These are phyloP conservation scores for Neckera pumila DNA, from an alignment of 225 moss, liverwort and hornwort species.

Conservation along the genomic window DNA sequence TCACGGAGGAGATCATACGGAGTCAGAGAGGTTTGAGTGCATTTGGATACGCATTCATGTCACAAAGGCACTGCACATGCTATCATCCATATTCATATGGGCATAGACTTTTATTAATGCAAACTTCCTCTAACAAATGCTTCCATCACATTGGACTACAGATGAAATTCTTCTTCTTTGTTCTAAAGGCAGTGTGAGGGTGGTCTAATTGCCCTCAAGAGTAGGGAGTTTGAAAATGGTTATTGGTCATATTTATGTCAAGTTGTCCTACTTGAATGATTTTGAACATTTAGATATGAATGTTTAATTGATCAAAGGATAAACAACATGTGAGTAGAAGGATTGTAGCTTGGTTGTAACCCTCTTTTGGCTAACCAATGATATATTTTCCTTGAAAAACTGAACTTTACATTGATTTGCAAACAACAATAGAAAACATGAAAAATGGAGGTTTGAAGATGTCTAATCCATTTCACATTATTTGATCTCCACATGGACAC, in stretches of 20 bases:
- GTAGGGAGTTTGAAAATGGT: background rate
- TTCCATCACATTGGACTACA: background rate
- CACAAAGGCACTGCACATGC: too few relatives aligned
- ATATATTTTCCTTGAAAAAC: rapidly evolving
- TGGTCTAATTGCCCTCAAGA: background rate
- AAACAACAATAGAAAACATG: background rate
- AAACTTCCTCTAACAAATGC: background rate
- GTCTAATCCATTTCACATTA: background rate
- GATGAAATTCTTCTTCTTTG: background rate
- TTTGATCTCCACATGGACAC: background rate
- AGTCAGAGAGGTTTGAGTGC: background rate
- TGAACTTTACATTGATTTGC: background rate
- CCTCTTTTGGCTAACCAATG: background rate
- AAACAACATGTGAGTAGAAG: too few relatives aligned
- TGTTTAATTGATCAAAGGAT: background rate
- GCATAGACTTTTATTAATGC: too few relatives aligned
- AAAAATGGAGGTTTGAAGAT: background rate
- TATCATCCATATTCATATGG: too few relatives aligned
- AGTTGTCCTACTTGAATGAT: background rate
- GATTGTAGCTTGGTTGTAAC: background rate
- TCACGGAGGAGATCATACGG: background rate
- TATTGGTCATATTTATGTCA: background rate
- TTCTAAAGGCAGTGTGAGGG: rapidly evolving
- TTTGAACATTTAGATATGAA: background rate
- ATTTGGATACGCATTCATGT: background rate